Conservation (phyloP, 2,329 filamentous ascomycete species). For the Bretziella fagacearum region DNA sequence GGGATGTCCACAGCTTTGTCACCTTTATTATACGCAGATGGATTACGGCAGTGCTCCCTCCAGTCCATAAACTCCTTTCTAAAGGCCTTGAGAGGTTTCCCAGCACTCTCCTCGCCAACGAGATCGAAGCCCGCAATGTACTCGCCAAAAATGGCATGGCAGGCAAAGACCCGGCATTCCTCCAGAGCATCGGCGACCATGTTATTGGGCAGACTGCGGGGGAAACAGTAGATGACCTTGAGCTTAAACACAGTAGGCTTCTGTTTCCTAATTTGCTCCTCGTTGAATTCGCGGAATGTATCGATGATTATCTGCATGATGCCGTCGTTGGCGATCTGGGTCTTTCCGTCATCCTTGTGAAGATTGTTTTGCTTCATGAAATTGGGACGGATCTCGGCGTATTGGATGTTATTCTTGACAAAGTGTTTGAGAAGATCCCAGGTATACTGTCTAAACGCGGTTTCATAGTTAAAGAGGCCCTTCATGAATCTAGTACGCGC, state of each 20-base stretch:
- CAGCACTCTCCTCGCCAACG: slow-evolving; percentile 49
- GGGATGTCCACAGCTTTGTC: slow-evolving; percentile 38
- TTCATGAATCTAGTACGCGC: slow-evolving; percentile 55
- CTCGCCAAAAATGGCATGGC: slow-evolving; percentile 27
- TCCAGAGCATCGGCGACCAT: slow-evolving; percentile 35
- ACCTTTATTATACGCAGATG: not conserved
- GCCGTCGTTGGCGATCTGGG: slow-evolving; percentile 34
- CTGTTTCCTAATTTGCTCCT: slow-evolving; percentile 26
- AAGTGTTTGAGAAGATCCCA: slow-evolving; percentile 42
- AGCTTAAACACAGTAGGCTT: slow-evolving; percentile 35
- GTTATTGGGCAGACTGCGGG: slow-evolving; percentile 36
- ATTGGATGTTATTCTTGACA: slow-evolving; percentile 48
- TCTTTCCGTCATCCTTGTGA: slow-evolving; percentile 37
- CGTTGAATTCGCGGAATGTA: slow-evolving; percentile 24
- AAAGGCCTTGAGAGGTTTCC: slow-evolving; percentile 40
- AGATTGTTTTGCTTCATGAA: slow-evolving; percentile 48
- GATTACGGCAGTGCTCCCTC: slow-evolving; percentile 30
- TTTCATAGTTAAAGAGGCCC: slow-evolving; percentile 50
- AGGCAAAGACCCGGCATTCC: slow-evolving; percentile 46
- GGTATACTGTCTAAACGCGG: slow-evolving; percentile 45
- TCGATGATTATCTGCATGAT: slow-evolving; percentile 45
- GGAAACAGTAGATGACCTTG: slow-evolving; percentile 57
- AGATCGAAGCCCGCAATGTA: slow-evolving; percentile 56
- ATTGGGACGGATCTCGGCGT: slow-evolving; percentile 54
- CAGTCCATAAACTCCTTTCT: slow-evolving; percentile 40